phyloP scores from a whole-genome alignment of 2,329 filamentous ascomycete genomes.

The Calonectria fujianensis region DNA sequence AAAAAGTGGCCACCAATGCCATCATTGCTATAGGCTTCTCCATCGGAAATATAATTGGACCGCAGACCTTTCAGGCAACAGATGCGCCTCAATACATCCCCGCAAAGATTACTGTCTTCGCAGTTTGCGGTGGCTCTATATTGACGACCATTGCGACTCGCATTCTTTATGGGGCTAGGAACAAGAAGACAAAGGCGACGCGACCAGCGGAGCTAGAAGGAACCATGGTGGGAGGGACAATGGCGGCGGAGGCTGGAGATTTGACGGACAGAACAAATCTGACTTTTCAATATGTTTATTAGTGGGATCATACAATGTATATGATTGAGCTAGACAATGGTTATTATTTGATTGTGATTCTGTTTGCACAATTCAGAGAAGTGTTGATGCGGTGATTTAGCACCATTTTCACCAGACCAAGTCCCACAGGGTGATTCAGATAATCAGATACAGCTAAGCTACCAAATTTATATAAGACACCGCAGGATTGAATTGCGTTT shows the following conservation, averaged over 20 bases:
- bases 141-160: conserved; percentile 40
- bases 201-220: neutral
- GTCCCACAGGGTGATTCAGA: neutral
- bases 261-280: conserved; percentile 41
- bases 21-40: conserved; percentile 39
- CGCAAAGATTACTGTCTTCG: conserved; percentile 62
- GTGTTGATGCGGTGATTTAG: neutral
- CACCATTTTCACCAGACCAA: neutral
- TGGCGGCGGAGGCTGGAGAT: conserved; percentile 1
- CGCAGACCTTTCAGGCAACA: conserved; percentile 57
- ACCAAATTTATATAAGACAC: neutral
- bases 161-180: conserved; percentile 42
- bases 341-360: neutral
- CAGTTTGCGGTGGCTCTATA: conserved; percentile 37
- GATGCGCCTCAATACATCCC: conserved; percentile 70
- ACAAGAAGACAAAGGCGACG: conserved; percentile 27
- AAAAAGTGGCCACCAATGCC: conserved; percentile 55
- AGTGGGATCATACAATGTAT: neutral
- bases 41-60: conserved; percentile 42
- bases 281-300: conserved; percentile 43
- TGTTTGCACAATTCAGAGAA: neutral
- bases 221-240: neutral
- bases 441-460: neutral
- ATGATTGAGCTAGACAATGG: neutral
- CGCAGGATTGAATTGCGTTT: neutral